phyloP scores from a whole-genome alignment of 148 eudicot species.

The Camellia lanceoleosa region DNA sequence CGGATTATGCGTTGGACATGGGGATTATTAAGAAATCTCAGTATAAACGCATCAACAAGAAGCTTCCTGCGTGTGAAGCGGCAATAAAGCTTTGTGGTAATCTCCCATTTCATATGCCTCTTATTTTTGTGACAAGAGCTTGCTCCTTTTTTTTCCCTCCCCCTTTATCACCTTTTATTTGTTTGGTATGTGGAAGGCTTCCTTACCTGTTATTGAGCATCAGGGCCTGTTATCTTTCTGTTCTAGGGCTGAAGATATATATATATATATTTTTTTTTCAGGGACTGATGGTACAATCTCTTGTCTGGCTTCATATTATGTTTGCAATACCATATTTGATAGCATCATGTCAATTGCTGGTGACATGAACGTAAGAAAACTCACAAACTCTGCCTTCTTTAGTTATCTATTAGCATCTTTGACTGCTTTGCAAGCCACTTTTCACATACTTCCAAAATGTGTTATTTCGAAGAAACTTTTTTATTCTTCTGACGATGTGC shows the following conservation, averaged over 20 bases:
- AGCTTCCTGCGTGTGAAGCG: conserved; percentile 73
- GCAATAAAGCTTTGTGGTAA: conserved; percentile 85
- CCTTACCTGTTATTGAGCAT: not conserved
- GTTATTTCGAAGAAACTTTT: too few relatives aligned
- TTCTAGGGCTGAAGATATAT: conserved; percentile 4
- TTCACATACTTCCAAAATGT: not conserved
- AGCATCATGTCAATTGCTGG: conserved; percentile 61
- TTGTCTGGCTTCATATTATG: conserved; percentile 64
- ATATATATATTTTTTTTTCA: conserved; percentile 21
- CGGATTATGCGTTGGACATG: conserved; percentile 89
- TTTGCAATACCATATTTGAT: conserved; percentile 68
- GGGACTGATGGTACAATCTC: conserved; percentile 82
- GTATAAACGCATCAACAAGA: conserved; percentile 57
- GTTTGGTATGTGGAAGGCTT: not conserved
- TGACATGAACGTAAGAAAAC: conserved; percentile 58
- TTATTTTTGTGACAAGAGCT: not conserved
- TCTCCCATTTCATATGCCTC: not conserved
- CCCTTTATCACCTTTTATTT: not conserved
- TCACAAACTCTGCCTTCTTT: not conserved
- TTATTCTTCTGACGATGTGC: not conserved
- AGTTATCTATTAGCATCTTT: not conserved
- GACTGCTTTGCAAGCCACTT: conserved; percentile 6
- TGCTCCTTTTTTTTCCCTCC: not conserved
- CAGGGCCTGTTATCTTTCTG: conserved; percentile 9
- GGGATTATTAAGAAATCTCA: conserved; percentile 61